These are phyloP conservation scores for Podospora bellae-mahoneyi DNA, from an alignment of 495 filamentous ascomycete genomes.

Conservation along the genomic window DNA sequence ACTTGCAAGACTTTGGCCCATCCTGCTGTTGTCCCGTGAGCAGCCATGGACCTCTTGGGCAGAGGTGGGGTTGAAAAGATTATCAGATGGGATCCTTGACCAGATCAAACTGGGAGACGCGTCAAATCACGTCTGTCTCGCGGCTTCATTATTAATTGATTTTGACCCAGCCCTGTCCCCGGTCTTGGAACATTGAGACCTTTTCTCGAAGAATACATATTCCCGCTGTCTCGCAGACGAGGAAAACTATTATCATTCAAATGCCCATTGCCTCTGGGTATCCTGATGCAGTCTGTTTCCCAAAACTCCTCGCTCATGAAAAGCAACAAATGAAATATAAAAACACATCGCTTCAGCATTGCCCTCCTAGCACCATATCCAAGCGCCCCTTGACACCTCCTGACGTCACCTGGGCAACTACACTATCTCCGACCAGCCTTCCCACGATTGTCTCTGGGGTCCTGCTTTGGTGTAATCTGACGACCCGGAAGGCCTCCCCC, in stretches of 20 bases:
- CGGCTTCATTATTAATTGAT: constrained; percentile 6
- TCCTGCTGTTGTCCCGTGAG: neutral
- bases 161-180: neutral
- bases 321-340: neutral
- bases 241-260: neutral
- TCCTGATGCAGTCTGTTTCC: constrained; percentile 1
- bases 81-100: neutral
- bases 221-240: neutral
- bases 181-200: no score
- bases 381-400: neutral
- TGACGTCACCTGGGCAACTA: neutral
- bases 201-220: constrained; percentile 4
- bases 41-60: neutral
- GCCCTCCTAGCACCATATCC: neutral
- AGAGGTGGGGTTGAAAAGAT: neutral
- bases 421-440: neutral
- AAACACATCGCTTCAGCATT: neutral
- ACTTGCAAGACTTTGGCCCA: neutral
- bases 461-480: constrained; percentile 2
- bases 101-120: neutral
- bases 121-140: constrained; percentile 4
- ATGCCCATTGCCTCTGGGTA: neutral
- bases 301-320: neutral
- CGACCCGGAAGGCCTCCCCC: constrained; percentile 8
- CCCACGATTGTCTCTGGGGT: constrained; percentile 14